Percentiles rank a stretch among this genome's conserved stretches.
These are phyloP conservation scores for Austroboletus niveus DNA, from an alignment of 1,284 basidiomycete species.

Conservation along the genomic window DNA sequence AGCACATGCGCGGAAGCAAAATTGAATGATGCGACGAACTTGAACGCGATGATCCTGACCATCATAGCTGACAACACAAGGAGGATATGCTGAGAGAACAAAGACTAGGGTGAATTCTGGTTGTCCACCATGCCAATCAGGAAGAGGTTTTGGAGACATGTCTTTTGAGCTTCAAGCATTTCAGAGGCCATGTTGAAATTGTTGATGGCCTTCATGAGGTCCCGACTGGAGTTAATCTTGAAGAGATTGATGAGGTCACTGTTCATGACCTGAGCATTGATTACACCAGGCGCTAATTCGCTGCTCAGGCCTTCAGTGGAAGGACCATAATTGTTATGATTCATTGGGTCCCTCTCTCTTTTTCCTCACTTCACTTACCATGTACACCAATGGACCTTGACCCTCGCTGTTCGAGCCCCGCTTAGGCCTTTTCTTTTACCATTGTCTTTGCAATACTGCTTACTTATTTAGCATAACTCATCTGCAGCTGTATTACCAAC, in stretches of 20 bases:
- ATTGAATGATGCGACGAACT: slow-evolving; percentile 94
- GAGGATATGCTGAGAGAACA: slow-evolving; percentile 91
- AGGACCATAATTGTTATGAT: too few relatives aligned
- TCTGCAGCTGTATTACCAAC: too few relatives aligned
- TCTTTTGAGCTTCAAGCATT: slow-evolving; percentile 77
- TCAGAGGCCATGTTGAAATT: slow-evolving; percentile 61
- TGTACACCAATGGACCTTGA: too few relatives aligned
- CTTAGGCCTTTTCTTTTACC: too few relatives aligned
- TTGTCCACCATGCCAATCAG: slow-evolving; percentile 90
- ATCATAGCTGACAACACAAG: slow-evolving; percentile 89
- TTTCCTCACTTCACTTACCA: too few relatives aligned
- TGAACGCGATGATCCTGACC: slow-evolving; percentile 97
- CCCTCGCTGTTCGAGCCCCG: too few relatives aligned
- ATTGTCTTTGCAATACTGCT: too few relatives aligned
- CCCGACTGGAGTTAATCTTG: slow-evolving; percentile 76
- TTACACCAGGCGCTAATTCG: slow-evolving; percentile 52
- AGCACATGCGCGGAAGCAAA: slow-evolving; percentile 82
- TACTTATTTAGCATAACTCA: too few relatives aligned
- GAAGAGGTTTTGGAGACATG: slow-evolving; percentile 92
- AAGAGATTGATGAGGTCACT: slow-evolving; percentile 77
- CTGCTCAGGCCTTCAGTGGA: slow-evolving; percentile 61
- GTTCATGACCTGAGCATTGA: slow-evolving; percentile 80
- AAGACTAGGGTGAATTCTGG: slow-evolving; percentile 87
- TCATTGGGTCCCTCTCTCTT: too few relatives aligned
- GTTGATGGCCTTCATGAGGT: slow-evolving; percentile 82